Conservation (phyloP, 306 rosid species). For the barrel medic (Medicago truncatula) region DNA sequence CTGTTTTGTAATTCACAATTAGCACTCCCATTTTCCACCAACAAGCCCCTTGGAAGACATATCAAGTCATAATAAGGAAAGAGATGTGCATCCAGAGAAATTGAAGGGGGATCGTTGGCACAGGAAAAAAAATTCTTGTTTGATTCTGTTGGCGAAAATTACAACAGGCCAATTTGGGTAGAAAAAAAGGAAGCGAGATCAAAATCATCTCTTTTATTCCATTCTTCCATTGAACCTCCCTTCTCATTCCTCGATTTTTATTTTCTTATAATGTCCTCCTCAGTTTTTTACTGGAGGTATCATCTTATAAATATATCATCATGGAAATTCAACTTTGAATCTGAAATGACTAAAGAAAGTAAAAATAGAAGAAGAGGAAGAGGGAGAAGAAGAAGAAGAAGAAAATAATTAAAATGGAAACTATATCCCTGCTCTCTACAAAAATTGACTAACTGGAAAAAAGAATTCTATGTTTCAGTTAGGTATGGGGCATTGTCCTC, state of each 20-base stretch:
- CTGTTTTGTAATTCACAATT: background rate
- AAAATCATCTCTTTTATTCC: conserved; percentile 28
- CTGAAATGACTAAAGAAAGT: conserved; percentile 23
- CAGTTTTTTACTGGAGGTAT: conserved; percentile 32
- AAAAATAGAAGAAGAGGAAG: conserved; percentile 15
- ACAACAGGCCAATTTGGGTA: conserved; percentile 10
- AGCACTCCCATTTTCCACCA: conserved; percentile 24
- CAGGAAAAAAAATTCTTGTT: background rate
- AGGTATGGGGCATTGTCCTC: conserved; percentile 48
- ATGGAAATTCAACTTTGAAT: conserved; percentile 44
- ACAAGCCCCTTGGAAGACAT: background rate
- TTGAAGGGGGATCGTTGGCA: background rate
- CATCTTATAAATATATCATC: conserved; percentile 36
- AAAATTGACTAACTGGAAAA: conserved; percentile 37
- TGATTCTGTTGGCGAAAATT: conserved; percentile 33
- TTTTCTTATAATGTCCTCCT: background rate
- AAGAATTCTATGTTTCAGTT: conserved; percentile 42
- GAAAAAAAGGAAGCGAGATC: conserved; percentile 31
- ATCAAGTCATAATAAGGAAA: conserved; percentile 13
- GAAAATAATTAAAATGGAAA: conserved; percentile 31
- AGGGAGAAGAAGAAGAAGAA: too few species aligned
- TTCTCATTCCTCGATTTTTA: background rate
- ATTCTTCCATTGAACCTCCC: conserved; percentile 30
- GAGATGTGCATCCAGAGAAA: background rate
- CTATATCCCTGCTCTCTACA: conserved; percentile 40